Conservation (phyloP, 805 yeast genomes). For the Ogataea haglerorum region DNA sequence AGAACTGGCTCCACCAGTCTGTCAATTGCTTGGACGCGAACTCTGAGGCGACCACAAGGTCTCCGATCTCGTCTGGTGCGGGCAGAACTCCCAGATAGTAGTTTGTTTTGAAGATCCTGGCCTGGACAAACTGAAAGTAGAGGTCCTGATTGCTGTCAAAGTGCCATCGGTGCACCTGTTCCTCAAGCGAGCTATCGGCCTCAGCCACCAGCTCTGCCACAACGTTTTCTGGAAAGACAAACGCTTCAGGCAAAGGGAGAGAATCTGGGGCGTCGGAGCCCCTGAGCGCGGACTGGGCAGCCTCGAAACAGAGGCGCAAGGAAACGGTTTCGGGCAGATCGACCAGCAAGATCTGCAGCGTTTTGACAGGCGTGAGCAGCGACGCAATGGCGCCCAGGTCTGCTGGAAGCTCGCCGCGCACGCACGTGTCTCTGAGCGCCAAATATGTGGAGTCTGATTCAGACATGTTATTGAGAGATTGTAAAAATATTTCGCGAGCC, state of each 20-base stretch:
- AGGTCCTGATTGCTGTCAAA: slow-evolving; percentile 3
- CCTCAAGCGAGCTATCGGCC: neutral
- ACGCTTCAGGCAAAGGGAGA: neutral
- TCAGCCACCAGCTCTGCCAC: neutral
- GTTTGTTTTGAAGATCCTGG: slow-evolving; percentile 21
- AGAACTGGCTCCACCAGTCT: slow-evolving; percentile 24
- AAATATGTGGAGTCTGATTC: neutral
- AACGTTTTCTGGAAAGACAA: neutral
- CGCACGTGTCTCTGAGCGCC: slow-evolving; percentile 1
- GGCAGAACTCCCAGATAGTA: slow-evolving; percentile 11
- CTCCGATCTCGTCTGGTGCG: neutral
- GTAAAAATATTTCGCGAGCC: neutral
- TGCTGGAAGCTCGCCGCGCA: slow-evolving; percentile 15
- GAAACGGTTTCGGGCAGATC: slow-evolving; percentile 10
- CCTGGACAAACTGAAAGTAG: slow-evolving; percentile 20
- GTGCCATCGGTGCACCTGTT: slow-evolving; percentile 5
- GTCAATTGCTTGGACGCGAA: slow-evolving; percentile 6
- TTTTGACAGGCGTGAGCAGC: neutral
- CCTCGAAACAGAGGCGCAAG: neutral
- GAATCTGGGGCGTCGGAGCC: neutral
- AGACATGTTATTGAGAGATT: neutral
- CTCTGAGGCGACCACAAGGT: slow-evolving; percentile 1
- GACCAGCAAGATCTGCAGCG: slow-evolving; percentile 3
- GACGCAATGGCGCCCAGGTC: slow-evolving; percentile 7
- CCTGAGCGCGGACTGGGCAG: neutral